A percentile compares a stretch with the other conserved stretches of the same genome.
phyloP scores from a whole-genome alignment of 257 asterid genomes.

The Nicotiana tomentosiformis region DNA sequence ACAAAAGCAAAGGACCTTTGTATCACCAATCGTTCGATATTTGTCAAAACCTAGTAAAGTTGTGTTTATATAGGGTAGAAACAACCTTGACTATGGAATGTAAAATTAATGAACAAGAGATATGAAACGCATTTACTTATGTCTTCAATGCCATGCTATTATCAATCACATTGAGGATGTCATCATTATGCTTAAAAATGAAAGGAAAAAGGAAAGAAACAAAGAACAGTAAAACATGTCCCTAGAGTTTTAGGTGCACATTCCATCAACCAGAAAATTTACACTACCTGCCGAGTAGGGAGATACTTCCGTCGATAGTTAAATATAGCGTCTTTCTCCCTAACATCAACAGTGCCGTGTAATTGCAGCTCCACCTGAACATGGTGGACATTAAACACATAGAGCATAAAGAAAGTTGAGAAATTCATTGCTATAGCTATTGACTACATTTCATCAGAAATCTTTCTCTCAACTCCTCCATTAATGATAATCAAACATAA shows the following conservation, averaged over 20 bases:
- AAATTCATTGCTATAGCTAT: background rate
- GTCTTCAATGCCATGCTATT: background rate
- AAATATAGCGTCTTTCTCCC: constrained; percentile 71
- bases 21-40: background rate
- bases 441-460: background rate
- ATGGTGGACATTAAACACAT: constrained; percentile 9
- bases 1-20: background rate
- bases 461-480: background rate
- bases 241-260: background rate
- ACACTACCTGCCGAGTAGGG: constrained; percentile 74
- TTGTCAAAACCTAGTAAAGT: background rate
- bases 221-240: background rate
- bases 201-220: background rate
- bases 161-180: background rate
- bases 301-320: constrained; percentile 77
- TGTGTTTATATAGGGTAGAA: background rate
- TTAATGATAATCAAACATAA: background rate
- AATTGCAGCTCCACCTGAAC: constrained; percentile 77
- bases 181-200: background rate
- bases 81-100: background rate
- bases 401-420: constrained; percentile 1
- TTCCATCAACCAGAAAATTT: background rate
- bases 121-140: background rate
- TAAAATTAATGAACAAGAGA: background rate
- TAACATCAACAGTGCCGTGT: constrained; percentile 37